Conservation (phyloP, 1,139 yeast genomes). For the Debaryomyces nepalensis region DNA sequence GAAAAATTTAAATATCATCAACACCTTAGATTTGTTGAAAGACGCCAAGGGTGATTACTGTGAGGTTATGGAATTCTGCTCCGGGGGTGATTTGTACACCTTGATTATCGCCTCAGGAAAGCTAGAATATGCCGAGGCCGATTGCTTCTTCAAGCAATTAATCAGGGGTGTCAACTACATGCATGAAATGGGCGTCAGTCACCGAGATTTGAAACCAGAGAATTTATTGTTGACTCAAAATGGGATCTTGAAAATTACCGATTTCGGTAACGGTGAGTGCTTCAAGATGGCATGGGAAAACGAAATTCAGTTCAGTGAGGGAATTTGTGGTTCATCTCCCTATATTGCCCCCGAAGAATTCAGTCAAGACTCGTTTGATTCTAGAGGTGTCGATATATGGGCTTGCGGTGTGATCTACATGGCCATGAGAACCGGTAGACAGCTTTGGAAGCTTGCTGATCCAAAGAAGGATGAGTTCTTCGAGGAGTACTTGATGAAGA, state of each 20-base stretch:
- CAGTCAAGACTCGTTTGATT: conserved; percentile 75
- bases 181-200: conserved; percentile 98
- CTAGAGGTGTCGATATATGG: conserved; percentile 94
- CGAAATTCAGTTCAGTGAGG: conserved; percentile 80
- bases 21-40: conserved; percentile 82
- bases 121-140: conserved; percentile 85
- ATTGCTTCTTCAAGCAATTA: conserved; percentile 91
- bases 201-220: conserved; percentile 94
- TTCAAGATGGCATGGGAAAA: conserved; percentile 97
- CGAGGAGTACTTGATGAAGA: conserved; percentile 67
- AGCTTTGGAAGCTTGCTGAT: conserved; percentile 87
- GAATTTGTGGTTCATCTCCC: conserved; percentile 87
- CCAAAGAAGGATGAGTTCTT: conserved; percentile 79
- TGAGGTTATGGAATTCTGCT: conserved; percentile 95
- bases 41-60: conserved; percentile 93
- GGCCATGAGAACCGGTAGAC: conserved; percentile 98
- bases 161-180: conserved; percentile 90
- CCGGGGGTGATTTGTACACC: conserved; percentile 93
- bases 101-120: conserved; percentile 83
- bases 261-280: conserved; percentile 95
- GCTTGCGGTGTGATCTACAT: conserved; percentile 95
- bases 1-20: conserved; percentile 63
- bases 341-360: conserved; percentile 97
- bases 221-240: conserved; percentile 78
- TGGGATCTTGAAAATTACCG: conserved; percentile 87